Evolutionary conservation across 306 rosid genomes (phyloP), one percentile per base, ranked within the genome.

Genomic region (Trifolium pratense): DNA sequence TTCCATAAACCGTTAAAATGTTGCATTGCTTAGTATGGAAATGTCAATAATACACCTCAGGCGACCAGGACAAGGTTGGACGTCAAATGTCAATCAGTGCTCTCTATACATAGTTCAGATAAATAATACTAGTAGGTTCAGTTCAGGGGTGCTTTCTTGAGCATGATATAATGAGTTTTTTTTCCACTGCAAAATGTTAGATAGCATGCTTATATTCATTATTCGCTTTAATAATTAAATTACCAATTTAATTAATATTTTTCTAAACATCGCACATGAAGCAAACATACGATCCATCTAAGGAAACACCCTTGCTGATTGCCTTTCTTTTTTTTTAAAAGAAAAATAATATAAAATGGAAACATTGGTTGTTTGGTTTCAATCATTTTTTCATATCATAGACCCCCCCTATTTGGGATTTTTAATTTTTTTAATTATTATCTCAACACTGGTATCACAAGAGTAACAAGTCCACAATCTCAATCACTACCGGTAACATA

Each of bases 31-130:
- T 42, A 64, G 53, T 13, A 20, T 66, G 67, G 68, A 57, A 59
- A 56, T 73, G 65, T 58, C 69, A 84, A 84, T 80, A 77, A 84
- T 60, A 57, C 21, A 49, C 70, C 67, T n/a, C 56, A 4, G 23
- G 75, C 79, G 37, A 75, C 20, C 63, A 23, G 59, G 49, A 52
- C 81, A 70, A 16, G 69, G 67, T 34, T 75, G 84, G 56, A 73
- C 53, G 31, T 49, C 62, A 67, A 56, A 68, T 79, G 66, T 65
- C 15, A 18, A 15, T 57, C 63, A 37, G 0, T 77, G 60, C 18
- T 42, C 67, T 61, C 23, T 40, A 26, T 68, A 69, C 46, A 62
- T 7, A 10, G 29, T 66, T 66, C 26, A 36, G 39, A 36, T 36
- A 8, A 36, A 36, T 6, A 36, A 36, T 6, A 36, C 32, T 5